Percentiles rank a stretch among this genome's conserved stretches.
phyloP scores from a whole-genome alignment of 1,139 yeast genomes.

The Scheffersomyces stambukii region DNA sequence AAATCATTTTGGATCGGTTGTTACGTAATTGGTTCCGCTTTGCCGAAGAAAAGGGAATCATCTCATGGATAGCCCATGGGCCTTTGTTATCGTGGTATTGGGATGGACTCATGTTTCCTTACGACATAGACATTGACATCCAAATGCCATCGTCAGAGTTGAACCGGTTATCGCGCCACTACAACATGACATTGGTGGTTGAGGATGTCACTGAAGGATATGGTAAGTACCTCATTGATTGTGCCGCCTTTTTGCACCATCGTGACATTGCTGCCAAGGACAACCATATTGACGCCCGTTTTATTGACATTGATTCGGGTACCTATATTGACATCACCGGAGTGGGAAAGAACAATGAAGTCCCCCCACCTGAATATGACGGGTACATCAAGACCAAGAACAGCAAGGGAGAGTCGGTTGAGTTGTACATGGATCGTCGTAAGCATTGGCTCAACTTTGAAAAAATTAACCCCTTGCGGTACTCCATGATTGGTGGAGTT shows the following conservation, averaged over 20 bases:
- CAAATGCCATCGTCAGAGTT: constrained; percentile 36
- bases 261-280: constrained; percentile 26
- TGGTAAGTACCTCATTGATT: constrained; percentile 32
- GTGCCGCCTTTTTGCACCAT: constrained; percentile 29
- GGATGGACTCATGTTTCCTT: constrained; percentile 36
- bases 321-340: constrained; percentile 38
- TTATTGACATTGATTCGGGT: constrained; percentile 35
- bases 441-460: constrained; percentile 32
- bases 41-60: constrained; percentile 32
- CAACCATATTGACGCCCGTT: constrained; percentile 36
- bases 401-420: constrained; percentile 18
- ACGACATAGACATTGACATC: constrained; percentile 33
- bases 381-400: constrained; percentile 14
- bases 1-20: constrained; percentile 27
- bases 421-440: constrained; percentile 33
- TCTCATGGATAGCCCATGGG: constrained; percentile 52
- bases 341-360: constrained; percentile 26
- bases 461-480: constrained; percentile 27
- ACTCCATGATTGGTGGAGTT: constrained; percentile 32
- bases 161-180: constrained; percentile 23
- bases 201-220: constrained; percentile 30
- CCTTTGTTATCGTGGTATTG: constrained; percentile 41
- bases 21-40: constrained; percentile 32
- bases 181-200: constrained; percentile 35
- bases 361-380: constrained; percentile 26